A percentile compares a stretch with the other conserved stretches of the same genome.
Evolutionary conservation across 2,329 filamentous ascomycete genomes (phyloP).

Genomic region (Monosporascus sp.): DNA sequence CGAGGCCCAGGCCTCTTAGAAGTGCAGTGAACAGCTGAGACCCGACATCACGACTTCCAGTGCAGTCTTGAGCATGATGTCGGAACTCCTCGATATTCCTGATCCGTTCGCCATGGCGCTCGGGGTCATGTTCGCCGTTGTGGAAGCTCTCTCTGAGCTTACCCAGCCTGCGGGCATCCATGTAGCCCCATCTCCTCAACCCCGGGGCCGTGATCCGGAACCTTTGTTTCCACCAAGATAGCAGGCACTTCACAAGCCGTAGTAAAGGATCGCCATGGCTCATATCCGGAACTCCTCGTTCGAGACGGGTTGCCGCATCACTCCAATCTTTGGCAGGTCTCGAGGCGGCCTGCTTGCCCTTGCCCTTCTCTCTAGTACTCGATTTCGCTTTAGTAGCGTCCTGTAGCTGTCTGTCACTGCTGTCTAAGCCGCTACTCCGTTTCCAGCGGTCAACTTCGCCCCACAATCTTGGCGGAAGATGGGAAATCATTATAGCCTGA

Average conservation of each 20-base stretch:
- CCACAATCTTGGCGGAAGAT: conserved; percentile 62
- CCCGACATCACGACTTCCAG: conserved; percentile 81
- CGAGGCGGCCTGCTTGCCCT: conserved; percentile 21
- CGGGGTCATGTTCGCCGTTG: conserved; percentile 54
- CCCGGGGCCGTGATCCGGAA: conserved; percentile 75
- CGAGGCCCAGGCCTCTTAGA: conserved; percentile 72
- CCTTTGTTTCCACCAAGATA: conserved; percentile 81
- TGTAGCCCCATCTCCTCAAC: conserved; percentile 84
- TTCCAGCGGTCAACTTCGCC: conserved; percentile 71
- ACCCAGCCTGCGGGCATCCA: conserved; percentile 68
- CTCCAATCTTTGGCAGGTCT: conserved; percentile 63
- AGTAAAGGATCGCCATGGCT: conserved; percentile 79
- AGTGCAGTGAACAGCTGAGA: conserved; percentile 87
- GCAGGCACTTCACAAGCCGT: conserved; percentile 68
- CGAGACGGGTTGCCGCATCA: conserved; percentile 60
- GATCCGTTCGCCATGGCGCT: conserved; percentile 72
- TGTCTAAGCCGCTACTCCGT: conserved; percentile 57
- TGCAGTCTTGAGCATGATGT: conserved; percentile 59
- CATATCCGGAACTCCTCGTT: conserved; percentile 67
- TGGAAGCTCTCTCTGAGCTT: conserved; percentile 67
- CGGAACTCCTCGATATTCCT: conserved; percentile 63
- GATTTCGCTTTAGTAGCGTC: conserved; percentile 31
- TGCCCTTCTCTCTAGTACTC: conserved; percentile 33
- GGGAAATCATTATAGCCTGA: conserved; percentile 70
- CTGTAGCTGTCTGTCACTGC: conserved; percentile 30